Evolutionary conservation across 2,329 filamentous ascomycete species (phyloP).

Genomic region (Camillea tinctor): DNA sequence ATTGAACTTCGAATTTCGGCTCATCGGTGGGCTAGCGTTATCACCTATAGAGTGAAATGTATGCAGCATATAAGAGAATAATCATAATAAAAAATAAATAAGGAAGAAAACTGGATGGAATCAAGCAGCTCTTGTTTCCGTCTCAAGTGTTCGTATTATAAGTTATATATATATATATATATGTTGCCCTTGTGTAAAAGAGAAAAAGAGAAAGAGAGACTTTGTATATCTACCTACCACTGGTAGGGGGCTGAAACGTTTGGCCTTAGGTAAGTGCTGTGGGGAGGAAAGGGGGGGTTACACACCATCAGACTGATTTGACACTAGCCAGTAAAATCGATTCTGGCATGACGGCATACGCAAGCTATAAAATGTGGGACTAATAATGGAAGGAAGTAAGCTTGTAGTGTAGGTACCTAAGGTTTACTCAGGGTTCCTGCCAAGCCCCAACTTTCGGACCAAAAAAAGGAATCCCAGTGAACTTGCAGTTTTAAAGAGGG

Average conservation of each 20-base stretch:
- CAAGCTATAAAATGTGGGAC: not conserved
- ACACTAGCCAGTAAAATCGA: not conserved
- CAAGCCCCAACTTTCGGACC: not conserved
- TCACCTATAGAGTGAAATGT: too few relatives aligned
- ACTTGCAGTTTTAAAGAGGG: too few relatives aligned
- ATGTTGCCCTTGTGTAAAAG: too few relatives aligned
- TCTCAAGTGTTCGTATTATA: too few relatives aligned
- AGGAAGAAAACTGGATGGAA: too few relatives aligned
- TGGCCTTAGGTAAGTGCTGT: not conserved
- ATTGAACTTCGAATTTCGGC: not conserved
- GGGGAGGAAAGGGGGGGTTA: too few relatives aligned
- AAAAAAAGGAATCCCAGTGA: not conserved
- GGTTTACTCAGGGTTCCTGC: not conserved
- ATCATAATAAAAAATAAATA: too few relatives aligned
- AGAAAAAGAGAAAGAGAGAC: not conserved
- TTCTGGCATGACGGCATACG: not conserved
- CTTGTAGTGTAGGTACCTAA: not conserved
- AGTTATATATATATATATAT: too few relatives aligned
- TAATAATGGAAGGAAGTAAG: not conserved
- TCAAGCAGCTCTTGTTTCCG: too few relatives aligned
- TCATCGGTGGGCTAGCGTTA: not conserved
- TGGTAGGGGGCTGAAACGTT: not conserved
- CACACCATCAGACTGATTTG: not conserved
- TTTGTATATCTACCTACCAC: not conserved
- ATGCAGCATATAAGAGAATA: too few relatives aligned